Evolutionary conservation across 176 grass and related monocot species (phyloP).

Genomic region (Aegilops umbellulata): DNA sequence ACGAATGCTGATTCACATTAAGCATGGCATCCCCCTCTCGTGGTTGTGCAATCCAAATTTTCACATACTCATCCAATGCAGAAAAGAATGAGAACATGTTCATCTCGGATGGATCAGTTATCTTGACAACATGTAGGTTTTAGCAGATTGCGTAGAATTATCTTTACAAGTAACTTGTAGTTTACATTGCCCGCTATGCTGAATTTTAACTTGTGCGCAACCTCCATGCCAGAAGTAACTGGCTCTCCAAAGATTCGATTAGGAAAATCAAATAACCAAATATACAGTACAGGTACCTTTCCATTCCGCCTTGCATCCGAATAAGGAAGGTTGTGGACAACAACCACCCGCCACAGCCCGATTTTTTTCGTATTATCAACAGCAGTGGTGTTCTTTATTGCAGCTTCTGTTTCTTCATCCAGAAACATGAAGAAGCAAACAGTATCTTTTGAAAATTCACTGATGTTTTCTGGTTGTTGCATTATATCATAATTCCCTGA

Average conservation of each 20-base stretch:
- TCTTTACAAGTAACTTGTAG: slow-evolving; percentile 13
- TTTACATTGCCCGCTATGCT: not conserved
- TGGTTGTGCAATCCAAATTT: slow-evolving; percentile 4
- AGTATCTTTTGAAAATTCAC: slow-evolving; percentile 63
- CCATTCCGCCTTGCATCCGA: slow-evolving; percentile 85
- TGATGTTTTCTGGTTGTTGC: slow-evolving; percentile 91
- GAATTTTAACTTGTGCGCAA: not conserved
- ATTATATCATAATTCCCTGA: slow-evolving; percentile 98
- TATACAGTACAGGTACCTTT: slow-evolving; percentile 52
- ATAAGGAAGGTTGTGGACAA: slow-evolving; percentile 93
- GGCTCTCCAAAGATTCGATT: not conserved
- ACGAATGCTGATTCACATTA: not conserved
- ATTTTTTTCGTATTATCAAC: slow-evolving; percentile 54
- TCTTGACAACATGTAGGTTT: slow-evolving; percentile 15
- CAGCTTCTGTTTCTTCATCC: slow-evolving; percentile 88
- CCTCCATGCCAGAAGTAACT: not conserved
- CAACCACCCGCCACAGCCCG: slow-evolving; percentile 77
- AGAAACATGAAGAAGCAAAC: slow-evolving; percentile 99
- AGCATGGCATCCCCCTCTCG: not conserved
- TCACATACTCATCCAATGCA: slow-evolving; percentile 9
- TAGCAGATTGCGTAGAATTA: not conserved
- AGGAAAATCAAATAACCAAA: slow-evolving; percentile 23
- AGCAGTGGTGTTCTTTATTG: slow-evolving; percentile 73
- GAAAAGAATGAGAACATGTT: slow-evolving; percentile 9
- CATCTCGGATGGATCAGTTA: not conserved